These are phyloP conservation scores for Phlebopus sp. DNA, from an alignment of 1,284 basidiomycete genomes.

Conservation along the genomic window DNA sequence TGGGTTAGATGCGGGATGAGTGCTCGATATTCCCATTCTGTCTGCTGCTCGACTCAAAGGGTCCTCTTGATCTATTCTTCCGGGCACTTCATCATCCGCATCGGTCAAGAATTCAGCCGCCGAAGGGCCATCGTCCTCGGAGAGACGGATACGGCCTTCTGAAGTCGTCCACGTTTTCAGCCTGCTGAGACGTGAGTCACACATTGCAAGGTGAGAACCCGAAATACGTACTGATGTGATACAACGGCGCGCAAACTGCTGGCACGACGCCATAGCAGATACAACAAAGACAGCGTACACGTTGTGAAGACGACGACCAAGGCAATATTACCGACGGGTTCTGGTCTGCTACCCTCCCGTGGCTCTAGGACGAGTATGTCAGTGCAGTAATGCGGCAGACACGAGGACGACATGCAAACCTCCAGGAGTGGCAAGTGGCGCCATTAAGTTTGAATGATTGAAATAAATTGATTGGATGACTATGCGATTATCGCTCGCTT, in stretches of 20 bases:
- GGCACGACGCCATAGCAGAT: conserved; percentile 65
- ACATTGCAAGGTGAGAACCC: neutral
- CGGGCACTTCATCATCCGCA: conserved; percentile 50
- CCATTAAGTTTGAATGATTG: conserved; percentile 12
- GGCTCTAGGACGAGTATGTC: conserved; percentile 45
- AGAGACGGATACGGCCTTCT: conserved; percentile 65
- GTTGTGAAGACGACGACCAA: conserved; percentile 59
- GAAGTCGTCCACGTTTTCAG: conserved; percentile 53
- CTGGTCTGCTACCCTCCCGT: conserved; percentile 55
- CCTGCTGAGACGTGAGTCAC: conserved; percentile 34
- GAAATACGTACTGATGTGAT: conserved; percentile 55
- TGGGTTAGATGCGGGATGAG: neutral
- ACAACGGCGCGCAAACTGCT: conserved; percentile 57
- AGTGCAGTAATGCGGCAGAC: conserved; percentile 3
- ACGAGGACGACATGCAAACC: conserved; percentile 13
- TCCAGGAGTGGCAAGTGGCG: conserved; percentile 23
- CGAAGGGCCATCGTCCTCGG: conserved; percentile 69
- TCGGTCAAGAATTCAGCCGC: conserved; percentile 63
- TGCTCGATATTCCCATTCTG: neutral
- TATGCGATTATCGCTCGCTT: neutral
- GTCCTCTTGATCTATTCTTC: conserved; percentile 30
- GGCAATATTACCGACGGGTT: conserved; percentile 58
- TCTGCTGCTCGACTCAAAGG: conserved; percentile 11
- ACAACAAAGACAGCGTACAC: conserved; percentile 57
- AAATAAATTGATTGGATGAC: too few relatives aligned